Conservation (phyloP, 306 rosid genomes). For the Ormosia semicastrata region DNA sequence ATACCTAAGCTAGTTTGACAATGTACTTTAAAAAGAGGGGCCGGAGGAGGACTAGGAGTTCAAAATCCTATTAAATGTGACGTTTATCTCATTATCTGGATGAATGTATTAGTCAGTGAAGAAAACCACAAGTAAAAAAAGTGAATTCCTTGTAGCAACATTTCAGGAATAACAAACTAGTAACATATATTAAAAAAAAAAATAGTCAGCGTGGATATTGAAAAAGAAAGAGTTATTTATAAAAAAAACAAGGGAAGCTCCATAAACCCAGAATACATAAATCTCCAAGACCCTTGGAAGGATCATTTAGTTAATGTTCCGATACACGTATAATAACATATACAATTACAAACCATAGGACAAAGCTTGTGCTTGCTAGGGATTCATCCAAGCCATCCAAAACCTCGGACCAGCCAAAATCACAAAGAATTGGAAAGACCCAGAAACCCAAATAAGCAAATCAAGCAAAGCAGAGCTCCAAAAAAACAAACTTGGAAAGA, state of each 20-base stretch:
- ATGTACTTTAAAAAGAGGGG: background rate
- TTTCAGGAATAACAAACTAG: background rate
- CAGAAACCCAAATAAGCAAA: slow-evolving; percentile 3
- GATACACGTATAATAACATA: background rate
- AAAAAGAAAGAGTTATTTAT: background rate
- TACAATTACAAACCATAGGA: too few relatives aligned
- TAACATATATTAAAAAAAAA: background rate
- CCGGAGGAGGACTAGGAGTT: too few relatives aligned
- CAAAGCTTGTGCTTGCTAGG: too few relatives aligned
- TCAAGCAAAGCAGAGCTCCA: background rate
- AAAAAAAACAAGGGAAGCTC: too few relatives aligned
- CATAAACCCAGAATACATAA: slow-evolving; percentile 12
- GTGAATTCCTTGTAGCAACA: slow-evolving; percentile 1
- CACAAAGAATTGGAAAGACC: slow-evolving; percentile 1
- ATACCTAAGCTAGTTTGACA: background rate
- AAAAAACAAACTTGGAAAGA: background rate
- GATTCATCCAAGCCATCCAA: too few relatives aligned
- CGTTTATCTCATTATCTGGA: too few relatives aligned
- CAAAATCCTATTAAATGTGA: too few relatives aligned
- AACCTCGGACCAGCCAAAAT: background rate
- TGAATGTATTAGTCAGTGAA: background rate
- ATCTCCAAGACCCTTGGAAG: background rate
- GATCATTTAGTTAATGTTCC: background rate
- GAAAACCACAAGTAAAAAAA: background rate
- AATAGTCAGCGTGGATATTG: background rate